These are phyloP conservation scores for Hygrophorus pudorinus DNA, from an alignment of 768 basidiomycete species.

Conservation along the genomic window DNA sequence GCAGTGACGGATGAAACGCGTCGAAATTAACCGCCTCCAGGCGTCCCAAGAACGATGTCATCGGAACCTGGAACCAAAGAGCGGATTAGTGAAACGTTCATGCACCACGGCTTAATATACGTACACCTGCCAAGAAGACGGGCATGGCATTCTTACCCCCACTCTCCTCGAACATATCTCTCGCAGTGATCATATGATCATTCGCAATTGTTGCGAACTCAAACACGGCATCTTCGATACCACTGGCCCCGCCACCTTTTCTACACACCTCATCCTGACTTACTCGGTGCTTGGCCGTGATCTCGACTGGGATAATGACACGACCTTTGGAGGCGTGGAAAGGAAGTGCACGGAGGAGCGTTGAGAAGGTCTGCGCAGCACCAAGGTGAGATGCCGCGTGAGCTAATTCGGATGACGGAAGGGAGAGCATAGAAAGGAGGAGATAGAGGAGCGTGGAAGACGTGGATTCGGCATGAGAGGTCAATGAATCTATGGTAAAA, in stretches of 20 bases:
- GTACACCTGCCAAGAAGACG: slow-evolving; percentile 61
- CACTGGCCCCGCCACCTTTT: slow-evolving; percentile 33
- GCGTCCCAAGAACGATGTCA: slow-evolving; percentile 49
- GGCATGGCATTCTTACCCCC: slow-evolving; percentile 51
- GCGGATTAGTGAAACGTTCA: slow-evolving; percentile 9
- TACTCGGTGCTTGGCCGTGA: slow-evolving; percentile 70
- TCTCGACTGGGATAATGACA: slow-evolving; percentile 73
- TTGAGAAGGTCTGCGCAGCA: slow-evolving; percentile 57
- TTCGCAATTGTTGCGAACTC: slow-evolving; percentile 77
- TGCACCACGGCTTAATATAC: slow-evolving; percentile 20
- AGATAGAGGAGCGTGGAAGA: slow-evolving; percentile 72
- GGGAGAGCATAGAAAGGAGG: slow-evolving; percentile 54
- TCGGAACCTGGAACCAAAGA: slow-evolving; percentile 49
- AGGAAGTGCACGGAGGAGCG: slow-evolving; percentile 66
- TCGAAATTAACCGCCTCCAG: slow-evolving; percentile 67
- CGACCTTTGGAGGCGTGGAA: slow-evolving; percentile 64
- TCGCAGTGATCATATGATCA: slow-evolving; percentile 69
- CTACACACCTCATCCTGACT: slow-evolving; percentile 74
- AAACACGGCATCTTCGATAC: slow-evolving; percentile 66
- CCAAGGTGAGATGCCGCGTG: slow-evolving; percentile 83
- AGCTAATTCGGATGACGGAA: slow-evolving; percentile 40
- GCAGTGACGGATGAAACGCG: slow-evolving; percentile 54
- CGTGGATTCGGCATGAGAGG: slow-evolving; percentile 70
- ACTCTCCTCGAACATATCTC: slow-evolving; percentile 50
- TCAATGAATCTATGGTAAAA: slow-evolving; percentile 57